Evolutionary conservation across 768 basidiomycete genomes (phyloP).

Genomic region (Lactarius trivialis): DNA sequence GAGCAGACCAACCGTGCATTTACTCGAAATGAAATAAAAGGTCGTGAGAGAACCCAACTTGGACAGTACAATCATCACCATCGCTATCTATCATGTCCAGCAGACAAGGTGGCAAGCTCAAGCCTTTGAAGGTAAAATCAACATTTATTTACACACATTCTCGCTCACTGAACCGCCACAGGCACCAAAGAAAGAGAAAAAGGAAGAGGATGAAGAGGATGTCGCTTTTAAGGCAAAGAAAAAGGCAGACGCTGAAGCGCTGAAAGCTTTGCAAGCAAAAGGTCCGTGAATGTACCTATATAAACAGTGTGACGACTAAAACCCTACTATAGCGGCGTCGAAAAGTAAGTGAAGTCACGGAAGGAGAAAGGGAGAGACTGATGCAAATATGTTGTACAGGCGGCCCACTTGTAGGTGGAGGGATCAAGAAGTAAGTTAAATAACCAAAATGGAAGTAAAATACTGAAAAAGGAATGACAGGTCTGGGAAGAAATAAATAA

Average conservation of each 20-base stretch:
- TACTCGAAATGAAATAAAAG: neutral
- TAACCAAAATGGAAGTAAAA: neutral
- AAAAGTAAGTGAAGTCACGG: conserved; percentile 39
- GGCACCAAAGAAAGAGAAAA: conserved; percentile 81
- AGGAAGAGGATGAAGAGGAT: conserved; percentile 65
- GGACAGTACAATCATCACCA: conserved; percentile 2
- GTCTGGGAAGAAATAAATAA: conserved; percentile 61
- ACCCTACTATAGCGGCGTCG: conserved; percentile 44
- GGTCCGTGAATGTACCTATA: conserved; percentile 38
- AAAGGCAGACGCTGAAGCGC: conserved; percentile 65
- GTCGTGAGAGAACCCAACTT: neutral
- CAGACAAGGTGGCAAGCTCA: conserved; percentile 79
- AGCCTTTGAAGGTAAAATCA: conserved; percentile 71
- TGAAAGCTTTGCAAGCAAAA: conserved; percentile 67
- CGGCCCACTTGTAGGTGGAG: conserved; percentile 55
- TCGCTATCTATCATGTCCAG: conserved; percentile 39
- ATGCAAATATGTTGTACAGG: conserved; percentile 36
- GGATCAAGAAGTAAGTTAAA: conserved; percentile 76
- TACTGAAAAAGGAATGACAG: conserved; percentile 30
- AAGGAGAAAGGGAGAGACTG: conserved; percentile 14
- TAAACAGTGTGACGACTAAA: conserved; percentile 5
- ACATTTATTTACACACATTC: neutral
- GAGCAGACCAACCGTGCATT: neutral
- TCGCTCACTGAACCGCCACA: conserved; percentile 27
- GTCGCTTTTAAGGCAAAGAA: conserved; percentile 67